Percentiles rank a stretch among this genome's conserved stretches.
Conservation (phyloP, 2,329 filamentous ascomycete species). For the Myriosclerotinia scirpicola region DNA sequence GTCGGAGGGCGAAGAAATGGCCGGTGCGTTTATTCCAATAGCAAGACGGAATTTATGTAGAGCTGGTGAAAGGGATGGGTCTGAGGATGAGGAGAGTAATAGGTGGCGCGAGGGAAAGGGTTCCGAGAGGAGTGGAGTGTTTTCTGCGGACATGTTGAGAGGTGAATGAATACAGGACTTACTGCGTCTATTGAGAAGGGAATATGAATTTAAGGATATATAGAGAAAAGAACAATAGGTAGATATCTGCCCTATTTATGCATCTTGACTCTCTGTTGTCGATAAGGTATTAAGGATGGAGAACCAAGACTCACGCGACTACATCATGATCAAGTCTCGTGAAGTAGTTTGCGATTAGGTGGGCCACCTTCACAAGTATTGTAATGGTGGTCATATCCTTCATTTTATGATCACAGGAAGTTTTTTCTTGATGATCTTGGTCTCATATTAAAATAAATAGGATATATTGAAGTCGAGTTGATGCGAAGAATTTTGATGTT, state of each 20-base stretch:
- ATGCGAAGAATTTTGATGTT: background rate
- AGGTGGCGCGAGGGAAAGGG: background rate
- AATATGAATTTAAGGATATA: background rate
- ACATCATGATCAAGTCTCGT: constrained; percentile 1
- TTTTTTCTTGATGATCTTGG: background rate
- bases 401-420: background rate
- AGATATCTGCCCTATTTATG: background rate
- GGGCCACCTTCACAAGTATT: background rate
- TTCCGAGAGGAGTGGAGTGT: constrained; percentile 7
- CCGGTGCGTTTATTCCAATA: background rate
- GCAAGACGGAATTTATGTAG: constrained; percentile 15
- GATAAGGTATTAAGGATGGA: background rate
- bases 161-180: background rate
- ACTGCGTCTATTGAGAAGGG: background rate
- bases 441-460: background rate
- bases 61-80: background rate
- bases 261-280: background rate
- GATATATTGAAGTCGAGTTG: background rate
- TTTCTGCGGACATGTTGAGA: constrained; percentile 10
- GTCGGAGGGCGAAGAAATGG: constrained; percentile 20
- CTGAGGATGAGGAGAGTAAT: background rate
- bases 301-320: constrained; percentile 16
- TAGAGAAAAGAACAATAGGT: background rate
- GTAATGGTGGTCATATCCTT: background rate
- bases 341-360: background rate